These are phyloP conservation scores for Astraeus odoratus DNA, from an alignment of 768 basidiomycete species.

Conservation along the genomic window DNA sequence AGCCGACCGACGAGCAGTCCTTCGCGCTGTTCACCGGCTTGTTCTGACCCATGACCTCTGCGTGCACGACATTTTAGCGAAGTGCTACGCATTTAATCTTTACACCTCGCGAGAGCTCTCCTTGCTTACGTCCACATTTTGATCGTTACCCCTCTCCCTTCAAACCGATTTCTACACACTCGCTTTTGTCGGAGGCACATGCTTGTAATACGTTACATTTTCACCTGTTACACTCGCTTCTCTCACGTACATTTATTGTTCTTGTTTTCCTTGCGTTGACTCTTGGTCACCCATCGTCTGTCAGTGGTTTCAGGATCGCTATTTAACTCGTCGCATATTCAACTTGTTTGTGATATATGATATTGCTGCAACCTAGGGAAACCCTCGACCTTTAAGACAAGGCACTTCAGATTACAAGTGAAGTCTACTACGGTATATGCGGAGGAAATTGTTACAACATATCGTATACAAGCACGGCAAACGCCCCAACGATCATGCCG, in stretches of 20 bases:
- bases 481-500: conserved; percentile 73
- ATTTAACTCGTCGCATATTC: conserved; percentile 31
- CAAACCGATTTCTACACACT: conserved; percentile 15
- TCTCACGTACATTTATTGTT: conserved; percentile 18
- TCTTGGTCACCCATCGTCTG: conserved; percentile 14
- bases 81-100: conserved; percentile 3
- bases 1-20: conserved; percentile 2
- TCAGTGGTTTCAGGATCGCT: conserved; percentile 19
- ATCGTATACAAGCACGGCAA: conserved; percentile 72
- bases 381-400: neutral
- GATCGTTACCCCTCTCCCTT: conserved; percentile 19
- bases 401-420: neutral
- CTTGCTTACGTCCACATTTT: conserved; percentile 15
- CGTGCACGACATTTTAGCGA: neutral
- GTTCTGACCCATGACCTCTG: neutral
- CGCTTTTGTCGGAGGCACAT: conserved; percentile 24
- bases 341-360: conserved; percentile 36
- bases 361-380: conserved; percentile 22
- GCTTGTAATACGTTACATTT: conserved; percentile 28
- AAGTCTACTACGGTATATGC: neutral
- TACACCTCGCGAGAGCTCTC: conserved; percentile 12
- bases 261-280: conserved; percentile 9
- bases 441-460: conserved; percentile 35
- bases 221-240: conserved; percentile 18
- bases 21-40: conserved; percentile 6